Conservation (phyloP, 306 rosid genomes). For the Pterocarpus macrocarpus region DNA sequence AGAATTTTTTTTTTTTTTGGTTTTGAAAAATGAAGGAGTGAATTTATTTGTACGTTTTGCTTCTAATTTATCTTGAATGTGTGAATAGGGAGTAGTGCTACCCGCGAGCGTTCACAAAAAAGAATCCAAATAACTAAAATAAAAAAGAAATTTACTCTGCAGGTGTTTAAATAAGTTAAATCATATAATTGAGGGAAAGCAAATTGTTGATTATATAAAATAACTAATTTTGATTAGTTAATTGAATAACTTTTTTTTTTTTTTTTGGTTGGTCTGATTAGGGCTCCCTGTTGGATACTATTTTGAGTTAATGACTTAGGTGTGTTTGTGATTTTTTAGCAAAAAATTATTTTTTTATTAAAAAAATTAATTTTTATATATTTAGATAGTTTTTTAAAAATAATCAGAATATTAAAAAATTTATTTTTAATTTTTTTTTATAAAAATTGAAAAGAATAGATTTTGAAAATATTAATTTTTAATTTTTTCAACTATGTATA, state of each 20-base stretch:
- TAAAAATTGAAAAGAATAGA: too few relatives aligned
- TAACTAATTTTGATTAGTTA: neutral
- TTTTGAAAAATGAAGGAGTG: conserved; percentile 11
- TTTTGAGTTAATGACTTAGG: neutral
- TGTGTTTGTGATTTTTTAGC: too few relatives aligned
- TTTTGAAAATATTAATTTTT: too few relatives aligned
- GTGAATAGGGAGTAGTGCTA: conserved; percentile 7
- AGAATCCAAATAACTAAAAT: neutral
- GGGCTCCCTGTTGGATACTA: neutral
- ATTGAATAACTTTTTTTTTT: too few relatives aligned
- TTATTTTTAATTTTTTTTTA: too few relatives aligned
- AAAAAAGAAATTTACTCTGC: neutral
- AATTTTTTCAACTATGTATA: too few relatives aligned
- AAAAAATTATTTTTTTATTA: too few relatives aligned
- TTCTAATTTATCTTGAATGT: neutral
- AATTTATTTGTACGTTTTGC: conserved; percentile 11
- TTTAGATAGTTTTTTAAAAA: too few relatives aligned
- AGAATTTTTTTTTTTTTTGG: conserved; percentile 30
- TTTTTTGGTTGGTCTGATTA: neutral
- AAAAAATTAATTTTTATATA: too few relatives aligned
- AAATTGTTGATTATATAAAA: neutral
- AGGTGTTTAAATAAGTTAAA: too few relatives aligned
- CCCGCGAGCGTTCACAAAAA: neutral
- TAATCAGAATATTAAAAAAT: too few relatives aligned
- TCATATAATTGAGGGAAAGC: neutral